phyloP scores from a whole-genome alignment of 148 eudicot genomes.

The Heliosperma pusillum region DNA sequence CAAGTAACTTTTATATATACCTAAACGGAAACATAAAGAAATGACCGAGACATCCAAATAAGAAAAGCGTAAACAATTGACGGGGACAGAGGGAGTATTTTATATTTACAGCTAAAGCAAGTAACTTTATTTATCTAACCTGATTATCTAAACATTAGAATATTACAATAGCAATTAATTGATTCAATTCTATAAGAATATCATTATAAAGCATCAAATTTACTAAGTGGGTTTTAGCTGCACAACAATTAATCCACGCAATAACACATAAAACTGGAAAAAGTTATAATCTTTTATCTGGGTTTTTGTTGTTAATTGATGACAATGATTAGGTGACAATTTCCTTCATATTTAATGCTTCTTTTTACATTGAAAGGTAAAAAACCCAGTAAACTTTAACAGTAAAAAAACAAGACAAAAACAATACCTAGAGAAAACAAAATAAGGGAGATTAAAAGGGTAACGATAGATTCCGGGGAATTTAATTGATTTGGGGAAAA shows the following conservation, averaged over 20 bases:
- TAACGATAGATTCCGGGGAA: not conserved
- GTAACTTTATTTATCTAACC: not conserved
- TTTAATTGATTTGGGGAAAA: not conserved
- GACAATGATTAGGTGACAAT: slow-evolving; percentile 20
- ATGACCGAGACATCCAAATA: too few relatives aligned
- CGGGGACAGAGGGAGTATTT: not conserved
- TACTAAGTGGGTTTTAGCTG: slow-evolving; percentile 7
- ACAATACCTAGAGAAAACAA: not conserved
- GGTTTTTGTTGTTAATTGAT: slow-evolving; percentile 8
- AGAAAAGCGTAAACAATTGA: too few relatives aligned
- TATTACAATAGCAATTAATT: not conserved
- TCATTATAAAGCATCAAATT: slow-evolving; percentile 26
- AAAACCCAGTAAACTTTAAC: too few relatives aligned
- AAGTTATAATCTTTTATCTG: too few relatives aligned
- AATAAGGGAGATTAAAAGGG: not conserved
- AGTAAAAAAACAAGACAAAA: too few relatives aligned
- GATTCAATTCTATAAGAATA: too few relatives aligned
- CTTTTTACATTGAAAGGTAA: not conserved
- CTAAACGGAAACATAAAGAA: too few relatives aligned
- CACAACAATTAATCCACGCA: too few relatives aligned
- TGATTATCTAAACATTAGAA: slow-evolving; percentile 9
- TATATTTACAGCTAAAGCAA: slow-evolving; percentile 21
- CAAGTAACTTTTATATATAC: not conserved
- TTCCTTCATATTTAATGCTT: slow-evolving; percentile 7
- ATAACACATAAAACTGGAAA: too few relatives aligned